phyloP scores from a whole-genome alignment of 1,284 basidiomycete species.

The Cutaneotrichosporon spelunceum region DNA sequence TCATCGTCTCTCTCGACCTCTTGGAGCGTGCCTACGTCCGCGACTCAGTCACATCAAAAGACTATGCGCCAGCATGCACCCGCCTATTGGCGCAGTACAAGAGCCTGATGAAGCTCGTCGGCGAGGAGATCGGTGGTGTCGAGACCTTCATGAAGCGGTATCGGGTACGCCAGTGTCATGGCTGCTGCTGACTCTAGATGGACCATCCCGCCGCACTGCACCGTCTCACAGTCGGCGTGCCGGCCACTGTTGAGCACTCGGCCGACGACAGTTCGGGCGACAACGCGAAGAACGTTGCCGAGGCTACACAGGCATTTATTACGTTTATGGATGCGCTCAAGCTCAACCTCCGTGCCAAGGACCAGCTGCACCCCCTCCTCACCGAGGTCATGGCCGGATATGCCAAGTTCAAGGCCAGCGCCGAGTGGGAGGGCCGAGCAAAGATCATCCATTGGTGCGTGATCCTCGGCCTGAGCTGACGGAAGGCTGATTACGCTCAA shows the following conservation, averaged over 20 bases:
- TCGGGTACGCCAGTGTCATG: constrained; percentile 58
- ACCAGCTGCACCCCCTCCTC: constrained; percentile 90
- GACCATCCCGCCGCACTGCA: constrained; percentile 90
- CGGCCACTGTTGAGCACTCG: constrained; percentile 89
- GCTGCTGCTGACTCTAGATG: constrained; percentile 61
- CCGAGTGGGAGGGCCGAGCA: constrained; percentile 89
- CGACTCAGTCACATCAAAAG: constrained; percentile 81
- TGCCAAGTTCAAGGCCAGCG: constrained; percentile 84
- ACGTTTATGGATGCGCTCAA: constrained; percentile 98
- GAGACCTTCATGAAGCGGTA: constrained; percentile 91
- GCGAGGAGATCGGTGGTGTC: constrained; percentile 73
- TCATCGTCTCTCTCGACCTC: constrained; percentile 88
- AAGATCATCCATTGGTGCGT: constrained; percentile 84
- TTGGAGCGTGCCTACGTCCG: constrained; percentile 93
- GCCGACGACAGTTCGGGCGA: constrained; percentile 72
- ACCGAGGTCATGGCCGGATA: constrained; percentile 92
- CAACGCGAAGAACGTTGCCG: constrained; percentile 95
- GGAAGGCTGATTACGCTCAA: constrained; percentile 93
- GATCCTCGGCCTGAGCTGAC: constrained; percentile 32
- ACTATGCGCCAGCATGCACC: constrained; percentile 96
- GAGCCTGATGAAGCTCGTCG: constrained; percentile 90
- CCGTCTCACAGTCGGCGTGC: constrained; percentile 84
- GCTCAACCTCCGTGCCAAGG: constrained; percentile 86
- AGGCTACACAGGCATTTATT: constrained; percentile 97
- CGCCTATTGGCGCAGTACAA: constrained; percentile 91